Conservation (phyloP, 768 basidiomycete genomes). For the Mycena vitilis region DNA sequence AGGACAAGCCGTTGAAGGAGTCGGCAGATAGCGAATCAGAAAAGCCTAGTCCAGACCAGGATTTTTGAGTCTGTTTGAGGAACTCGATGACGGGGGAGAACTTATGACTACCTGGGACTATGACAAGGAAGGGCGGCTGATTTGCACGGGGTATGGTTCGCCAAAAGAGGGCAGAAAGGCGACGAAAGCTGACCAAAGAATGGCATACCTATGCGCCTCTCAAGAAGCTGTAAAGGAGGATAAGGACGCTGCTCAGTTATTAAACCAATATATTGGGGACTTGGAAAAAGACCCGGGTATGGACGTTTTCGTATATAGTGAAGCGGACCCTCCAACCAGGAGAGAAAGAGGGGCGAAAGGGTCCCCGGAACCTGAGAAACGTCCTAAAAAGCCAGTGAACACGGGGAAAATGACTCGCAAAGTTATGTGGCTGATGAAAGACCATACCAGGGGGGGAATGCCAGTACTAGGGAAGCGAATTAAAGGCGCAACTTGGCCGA, state of each 20-base stretch:
- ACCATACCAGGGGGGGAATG: neutral
- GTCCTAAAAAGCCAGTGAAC: neutral
- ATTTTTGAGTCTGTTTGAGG: neutral
- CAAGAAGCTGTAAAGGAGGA: too few relatives aligned
- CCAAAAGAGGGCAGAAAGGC: neutral
- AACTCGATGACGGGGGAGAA: conserved; percentile 1
- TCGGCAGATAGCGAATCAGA: neutral
- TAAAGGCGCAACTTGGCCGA: too few relatives aligned
- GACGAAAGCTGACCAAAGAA: neutral
- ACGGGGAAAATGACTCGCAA: neutral
- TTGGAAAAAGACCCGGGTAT: neutral
- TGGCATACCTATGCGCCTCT: too few relatives aligned
- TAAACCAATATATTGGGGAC: neutral
- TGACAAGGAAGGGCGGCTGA: neutral
- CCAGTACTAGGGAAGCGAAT: too few relatives aligned
- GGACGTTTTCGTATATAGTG: neutral
- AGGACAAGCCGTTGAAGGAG: neutral
- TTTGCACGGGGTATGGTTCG: neutral
- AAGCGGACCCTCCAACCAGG: too few relatives aligned
- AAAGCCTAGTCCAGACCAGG: neutral
- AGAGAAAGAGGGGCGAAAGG: too few relatives aligned
- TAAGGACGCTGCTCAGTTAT: too few relatives aligned
- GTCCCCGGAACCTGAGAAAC: neutral
- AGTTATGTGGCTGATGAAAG: neutral
- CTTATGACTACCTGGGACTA: conserved; percentile 3